Conservation (phyloP, 1,284 basidiomycete species). For the Pseudomicrostroma phylloplanum region DNA sequence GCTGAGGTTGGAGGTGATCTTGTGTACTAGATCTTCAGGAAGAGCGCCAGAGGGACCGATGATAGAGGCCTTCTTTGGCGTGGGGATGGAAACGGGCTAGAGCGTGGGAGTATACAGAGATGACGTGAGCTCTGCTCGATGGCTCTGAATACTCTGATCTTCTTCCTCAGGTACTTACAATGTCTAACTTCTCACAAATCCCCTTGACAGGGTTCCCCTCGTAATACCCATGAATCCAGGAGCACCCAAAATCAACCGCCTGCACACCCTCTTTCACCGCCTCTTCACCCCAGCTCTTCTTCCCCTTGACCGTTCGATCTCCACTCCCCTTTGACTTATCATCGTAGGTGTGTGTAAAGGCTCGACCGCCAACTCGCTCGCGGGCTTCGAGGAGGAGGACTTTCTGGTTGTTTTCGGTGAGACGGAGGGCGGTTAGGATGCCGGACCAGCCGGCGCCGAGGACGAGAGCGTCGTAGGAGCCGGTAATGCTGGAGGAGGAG, state of each 20-base stretch:
- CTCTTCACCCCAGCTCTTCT: neutral
- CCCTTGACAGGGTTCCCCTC: slow-evolving; percentile 54
- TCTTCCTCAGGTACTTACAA: no score
- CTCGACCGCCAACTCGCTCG: slow-evolving; percentile 55
- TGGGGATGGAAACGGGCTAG: no score
- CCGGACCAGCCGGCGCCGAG: slow-evolving; percentile 56
- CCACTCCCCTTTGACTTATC: neutral
- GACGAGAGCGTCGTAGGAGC: slow-evolving; percentile 51
- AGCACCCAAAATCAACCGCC: slow-evolving; percentile 54
- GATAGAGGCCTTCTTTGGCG: no score
- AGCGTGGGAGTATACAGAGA: no score
- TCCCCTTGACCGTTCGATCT: neutral
- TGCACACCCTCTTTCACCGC: slow-evolving; percentile 10
- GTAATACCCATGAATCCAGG: slow-evolving; percentile 56
- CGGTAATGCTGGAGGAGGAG: neutral
- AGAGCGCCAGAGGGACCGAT: no score
- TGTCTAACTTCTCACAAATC: slow-evolving; percentile 43
- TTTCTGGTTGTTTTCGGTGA: slow-evolving; percentile 50
- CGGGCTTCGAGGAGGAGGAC: slow-evolving; percentile 56
- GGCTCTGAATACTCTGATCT: no score
- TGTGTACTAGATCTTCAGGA: no score
- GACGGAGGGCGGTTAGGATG: slow-evolving; percentile 53
- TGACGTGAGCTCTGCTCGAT: no score
- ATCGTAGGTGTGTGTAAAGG: slow-evolving; percentile 50
- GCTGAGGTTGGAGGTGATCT: no score